Evolutionary conservation across 2,329 filamentous ascomycete genomes (phyloP).

Genomic region (Aureobasidium sp.): DNA sequence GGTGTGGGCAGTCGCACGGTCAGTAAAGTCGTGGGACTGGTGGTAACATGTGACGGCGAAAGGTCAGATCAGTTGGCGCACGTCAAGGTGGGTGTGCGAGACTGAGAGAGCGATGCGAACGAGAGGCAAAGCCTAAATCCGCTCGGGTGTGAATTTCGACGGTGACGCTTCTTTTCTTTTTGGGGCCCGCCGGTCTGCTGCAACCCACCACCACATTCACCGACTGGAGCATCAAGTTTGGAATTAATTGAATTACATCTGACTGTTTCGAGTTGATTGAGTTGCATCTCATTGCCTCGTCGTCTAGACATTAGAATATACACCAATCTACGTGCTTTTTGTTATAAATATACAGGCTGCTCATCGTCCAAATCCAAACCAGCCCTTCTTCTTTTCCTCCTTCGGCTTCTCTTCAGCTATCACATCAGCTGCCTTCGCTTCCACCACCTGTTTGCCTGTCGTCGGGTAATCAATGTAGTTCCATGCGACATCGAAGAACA

Average conservation of each 20-base stretch:
- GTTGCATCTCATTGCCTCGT: neutral
- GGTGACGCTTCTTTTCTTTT: neutral
- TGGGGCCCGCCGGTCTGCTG: neutral
- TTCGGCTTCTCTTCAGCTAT: slow-evolving; percentile 20
- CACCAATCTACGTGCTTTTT: slow-evolving; percentile 4
- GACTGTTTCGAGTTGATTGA: neutral
- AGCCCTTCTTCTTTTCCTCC: slow-evolving; percentile 39
- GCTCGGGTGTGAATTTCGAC: too few relatives aligned
- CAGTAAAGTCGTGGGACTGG: slow-evolving; percentile 8
- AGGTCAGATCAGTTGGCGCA: neutral
- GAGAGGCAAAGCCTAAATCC: slow-evolving; percentile 4
- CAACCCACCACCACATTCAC: neutral
- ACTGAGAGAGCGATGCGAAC: neutral
- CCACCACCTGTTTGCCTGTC: slow-evolving; percentile 32
- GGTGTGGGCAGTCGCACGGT: slow-evolving; percentile 1
- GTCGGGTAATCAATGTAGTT: slow-evolving; percentile 93
- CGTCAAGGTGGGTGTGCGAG: neutral
- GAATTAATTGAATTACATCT: too few relatives aligned
- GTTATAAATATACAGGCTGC: neutral
- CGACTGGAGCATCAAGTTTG: neutral
- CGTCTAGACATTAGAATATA: neutral
- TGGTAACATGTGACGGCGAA: neutral
- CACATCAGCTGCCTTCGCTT: slow-evolving; percentile 18
- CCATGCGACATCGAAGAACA: slow-evolving; percentile 95
- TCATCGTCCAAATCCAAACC: slow-evolving; percentile 44